Conservation (phyloP, 495 filamentous ascomycete genomes). For the Xylaria castorea region DNA sequence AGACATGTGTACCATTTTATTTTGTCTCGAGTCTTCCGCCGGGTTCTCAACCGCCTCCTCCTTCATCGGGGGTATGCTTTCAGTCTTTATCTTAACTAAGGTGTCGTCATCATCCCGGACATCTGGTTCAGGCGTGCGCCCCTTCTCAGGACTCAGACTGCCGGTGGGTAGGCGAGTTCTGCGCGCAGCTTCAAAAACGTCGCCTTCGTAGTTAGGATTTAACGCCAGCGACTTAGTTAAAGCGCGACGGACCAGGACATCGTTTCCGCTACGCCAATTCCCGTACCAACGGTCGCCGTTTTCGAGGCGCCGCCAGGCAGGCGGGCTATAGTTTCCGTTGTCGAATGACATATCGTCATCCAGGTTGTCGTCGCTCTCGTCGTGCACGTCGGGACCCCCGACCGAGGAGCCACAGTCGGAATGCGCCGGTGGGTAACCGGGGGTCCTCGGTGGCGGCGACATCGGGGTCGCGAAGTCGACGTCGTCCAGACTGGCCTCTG, state of each 20-base stretch:
- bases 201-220: conserved; percentile 37
- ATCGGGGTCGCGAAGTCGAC: conserved; percentile 66
- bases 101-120: conserved; percentile 41
- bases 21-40: conserved; percentile 26
- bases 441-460: conserved; percentile 46
- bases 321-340: conserved; percentile 62
- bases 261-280: conserved; percentile 57
- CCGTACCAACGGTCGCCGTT: conserved; percentile 61
- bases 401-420: conserved; percentile 72
- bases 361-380: conserved; percentile 50
- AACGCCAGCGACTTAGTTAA: conserved; percentile 29
- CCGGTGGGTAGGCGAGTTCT: conserved; percentile 59
- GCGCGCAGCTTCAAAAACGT: conserved; percentile 56
- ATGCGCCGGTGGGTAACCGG: conserved; percentile 72
- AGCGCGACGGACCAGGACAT: conserved; percentile 38
- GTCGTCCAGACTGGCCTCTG: conserved; percentile 42
- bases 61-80: conserved; percentile 27
- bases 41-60: conserved; percentile 14
- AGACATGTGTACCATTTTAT: conserved; percentile 38
- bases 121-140: conserved; percentile 54
- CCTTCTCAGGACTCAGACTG: conserved; percentile 59
- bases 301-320: conserved; percentile 61
- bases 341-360: conserved; percentile 47
- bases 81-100: conserved; percentile 44
- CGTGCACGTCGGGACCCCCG: conserved; percentile 56